These are phyloP conservation scores for Thielaviopsis cerberus DNA, from an alignment of 2,329 filamentous ascomycete species.

Conservation along the genomic window DNA sequence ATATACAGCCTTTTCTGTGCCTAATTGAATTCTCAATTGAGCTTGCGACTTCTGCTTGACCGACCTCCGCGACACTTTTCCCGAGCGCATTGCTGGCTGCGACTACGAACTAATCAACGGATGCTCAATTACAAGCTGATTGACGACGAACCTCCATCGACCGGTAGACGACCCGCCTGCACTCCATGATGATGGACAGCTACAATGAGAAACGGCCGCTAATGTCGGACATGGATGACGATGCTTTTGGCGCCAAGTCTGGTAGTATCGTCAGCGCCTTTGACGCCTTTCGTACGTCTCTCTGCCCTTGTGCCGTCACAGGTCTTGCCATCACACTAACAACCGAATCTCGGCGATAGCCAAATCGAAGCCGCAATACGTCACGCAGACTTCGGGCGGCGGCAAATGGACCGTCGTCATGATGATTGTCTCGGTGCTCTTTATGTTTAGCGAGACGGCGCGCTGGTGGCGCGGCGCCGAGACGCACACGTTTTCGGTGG, in stretches of 20 bases:
- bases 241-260: constrained; percentile 54
- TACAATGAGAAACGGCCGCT: constrained; percentile 28
- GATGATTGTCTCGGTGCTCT: constrained; percentile 51
- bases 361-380: constrained; percentile 89
- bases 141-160: too few relatives aligned
- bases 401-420: constrained; percentile 88
- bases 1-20: too few relatives aligned
- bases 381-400: constrained; percentile 64
- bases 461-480: constrained; percentile 76
- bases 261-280: constrained; percentile 63
- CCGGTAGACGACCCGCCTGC: too few relatives aligned
- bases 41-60: too few relatives aligned
- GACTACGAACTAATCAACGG: too few relatives aligned
- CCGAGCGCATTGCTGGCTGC: too few relatives aligned
- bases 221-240: constrained; percentile 40
- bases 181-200: constrained; percentile 55
- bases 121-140: too few relatives aligned
- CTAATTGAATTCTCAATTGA: too few relatives aligned
- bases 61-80: too few relatives aligned
- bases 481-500: constrained; percentile 78
- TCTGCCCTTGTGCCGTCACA: neutral
- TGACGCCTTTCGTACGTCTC: constrained; percentile 75
- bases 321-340: neutral
- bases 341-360: constrained; percentile 31
- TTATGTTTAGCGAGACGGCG: constrained; percentile 58